A percentile compares a stretch with the other conserved stretches of the same genome.
phyloP scores from a whole-genome alignment of 2,329 filamentous ascomycete genomes.

The Penicillium sp. region DNA sequence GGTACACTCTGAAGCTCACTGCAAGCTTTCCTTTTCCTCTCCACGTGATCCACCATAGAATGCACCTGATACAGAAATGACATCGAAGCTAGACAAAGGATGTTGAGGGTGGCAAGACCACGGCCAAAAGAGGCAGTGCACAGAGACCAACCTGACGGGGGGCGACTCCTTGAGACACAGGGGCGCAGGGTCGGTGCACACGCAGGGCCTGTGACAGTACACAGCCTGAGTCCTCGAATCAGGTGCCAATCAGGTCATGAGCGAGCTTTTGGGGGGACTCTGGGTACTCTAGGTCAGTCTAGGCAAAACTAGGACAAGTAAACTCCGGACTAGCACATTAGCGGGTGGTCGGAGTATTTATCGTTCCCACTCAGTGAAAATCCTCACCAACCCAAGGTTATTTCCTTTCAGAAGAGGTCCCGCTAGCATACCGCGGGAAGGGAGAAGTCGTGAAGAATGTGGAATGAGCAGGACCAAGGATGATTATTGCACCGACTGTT shows the following conservation, averaged over 20 bases:
- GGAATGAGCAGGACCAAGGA: constrained; percentile 9
- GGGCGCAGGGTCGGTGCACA: no score
- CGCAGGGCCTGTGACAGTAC: no score
- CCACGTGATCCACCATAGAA: no score
- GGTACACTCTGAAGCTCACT: no score
- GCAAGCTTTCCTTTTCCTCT: no score
- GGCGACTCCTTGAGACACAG: no score
- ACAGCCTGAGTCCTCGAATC: background rate
- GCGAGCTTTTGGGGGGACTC: background rate
- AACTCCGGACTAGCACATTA: background rate
- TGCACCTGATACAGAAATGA: no score
- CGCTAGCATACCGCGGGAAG: background rate
- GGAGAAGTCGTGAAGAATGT: constrained; percentile 12
- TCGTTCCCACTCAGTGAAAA: background rate
- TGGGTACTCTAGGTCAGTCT: background rate
- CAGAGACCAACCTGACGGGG: no score
- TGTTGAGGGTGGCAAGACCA: no score
- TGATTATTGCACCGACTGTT: constrained; percentile 11
- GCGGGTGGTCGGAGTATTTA: background rate
- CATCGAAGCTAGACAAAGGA: no score
- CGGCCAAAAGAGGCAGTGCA: no score
- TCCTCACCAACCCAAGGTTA: no score
- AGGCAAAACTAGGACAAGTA: background rate
- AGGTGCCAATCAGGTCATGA: background rate
- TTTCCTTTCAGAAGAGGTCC: background rate